These are phyloP conservation scores for Pyronema domesticum DNA, from an alignment of 495 filamentous ascomycete species.

Conservation along the genomic window DNA sequence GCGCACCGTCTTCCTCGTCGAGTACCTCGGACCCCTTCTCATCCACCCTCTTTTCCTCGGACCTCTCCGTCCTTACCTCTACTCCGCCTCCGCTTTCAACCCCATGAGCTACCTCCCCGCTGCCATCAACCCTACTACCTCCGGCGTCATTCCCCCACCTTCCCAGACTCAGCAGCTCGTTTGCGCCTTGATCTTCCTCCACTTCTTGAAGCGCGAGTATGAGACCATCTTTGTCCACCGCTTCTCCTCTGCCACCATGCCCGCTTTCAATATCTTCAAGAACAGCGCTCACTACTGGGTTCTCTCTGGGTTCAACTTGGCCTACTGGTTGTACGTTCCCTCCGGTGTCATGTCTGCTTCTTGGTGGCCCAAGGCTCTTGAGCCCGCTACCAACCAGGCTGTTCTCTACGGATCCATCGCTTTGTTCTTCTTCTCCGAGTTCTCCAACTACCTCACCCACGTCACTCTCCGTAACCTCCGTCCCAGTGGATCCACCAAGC, in stretches of 20 bases:
- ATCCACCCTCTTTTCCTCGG: constrained; percentile 61
- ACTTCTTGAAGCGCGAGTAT: constrained; percentile 90
- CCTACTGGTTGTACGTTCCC: constrained; percentile 70
- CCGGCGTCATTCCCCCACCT: constrained; percentile 27
- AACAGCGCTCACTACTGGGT: constrained; percentile 86
- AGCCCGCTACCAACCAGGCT: constrained; percentile 25
- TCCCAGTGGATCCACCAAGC: constrained; percentile 52
- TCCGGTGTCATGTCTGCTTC: constrained; percentile 29
- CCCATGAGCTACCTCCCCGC: constrained; percentile 24
- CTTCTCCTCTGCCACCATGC: constrained; percentile 89
- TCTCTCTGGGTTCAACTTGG: constrained; percentile 62
- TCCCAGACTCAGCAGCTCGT: constrained; percentile 49
- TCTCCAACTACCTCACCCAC: constrained; percentile 64
- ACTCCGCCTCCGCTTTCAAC: constrained; percentile 36
- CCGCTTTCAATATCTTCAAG: constrained; percentile 68
- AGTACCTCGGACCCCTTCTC: constrained; percentile 87
- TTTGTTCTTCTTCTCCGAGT: constrained; percentile 57
- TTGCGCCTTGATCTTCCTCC: constrained; percentile 49
- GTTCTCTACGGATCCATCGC: constrained; percentile 45
- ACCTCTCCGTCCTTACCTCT: constrained; percentile 54
- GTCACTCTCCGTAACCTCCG: constrained; percentile 56
- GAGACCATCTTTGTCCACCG: constrained; percentile 91
- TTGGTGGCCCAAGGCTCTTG: constrained; percentile 17
- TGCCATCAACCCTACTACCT: constrained; percentile 27
- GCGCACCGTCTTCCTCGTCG: constrained; percentile 84